Evolutionary conservation across 2,329 filamentous ascomycete genomes (phyloP).

Genomic region (Cadophora sp.): DNA sequence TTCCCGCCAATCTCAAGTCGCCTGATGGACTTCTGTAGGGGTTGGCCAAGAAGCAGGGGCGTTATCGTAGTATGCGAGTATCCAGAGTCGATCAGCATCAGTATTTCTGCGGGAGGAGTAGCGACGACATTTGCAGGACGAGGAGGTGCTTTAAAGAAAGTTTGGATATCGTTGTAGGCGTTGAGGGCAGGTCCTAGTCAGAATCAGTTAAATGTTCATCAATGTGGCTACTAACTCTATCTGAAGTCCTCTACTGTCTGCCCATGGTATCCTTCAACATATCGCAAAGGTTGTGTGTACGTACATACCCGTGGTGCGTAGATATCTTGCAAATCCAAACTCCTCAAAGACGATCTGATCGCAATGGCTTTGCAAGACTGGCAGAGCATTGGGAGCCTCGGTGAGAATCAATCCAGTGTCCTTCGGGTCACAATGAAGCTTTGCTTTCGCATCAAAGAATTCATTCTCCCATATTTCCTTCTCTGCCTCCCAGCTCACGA

Average conservation of each 20-base stretch:
- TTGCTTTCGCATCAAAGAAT: slow-evolving; percentile 75
- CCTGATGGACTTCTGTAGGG: slow-evolving; percentile 81
- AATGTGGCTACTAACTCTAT: too few relatives aligned
- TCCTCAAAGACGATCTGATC: slow-evolving; percentile 99
- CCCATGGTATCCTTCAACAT: too few relatives aligned
- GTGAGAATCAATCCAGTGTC: slow-evolving; percentile 86
- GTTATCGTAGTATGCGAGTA: slow-evolving; percentile 94
- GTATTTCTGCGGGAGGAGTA: slow-evolving; percentile 72
- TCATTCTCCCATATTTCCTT: slow-evolving; percentile 95
- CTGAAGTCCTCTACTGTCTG: too few relatives aligned
- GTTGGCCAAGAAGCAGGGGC: slow-evolving; percentile 80
- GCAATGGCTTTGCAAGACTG: slow-evolving; percentile 83
- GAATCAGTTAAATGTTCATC: background rate
- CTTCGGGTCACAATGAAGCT: slow-evolving; percentile 73
- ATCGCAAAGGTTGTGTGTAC: background rate
- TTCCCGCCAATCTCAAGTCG: slow-evolving; percentile 92
- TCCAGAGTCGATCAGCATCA: slow-evolving; percentile 89
- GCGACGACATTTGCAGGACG: slow-evolving; percentile 51
- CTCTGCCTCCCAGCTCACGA: slow-evolving; percentile 96
- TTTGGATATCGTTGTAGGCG: slow-evolving; percentile 80
- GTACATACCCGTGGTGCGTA: slow-evolving; percentile 70
- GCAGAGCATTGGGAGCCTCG: slow-evolving; percentile 84
- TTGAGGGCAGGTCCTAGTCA: slow-evolving; percentile 73
- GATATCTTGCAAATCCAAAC: slow-evolving; percentile 89
- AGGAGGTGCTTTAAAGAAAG: slow-evolving; percentile 67